Conservation (phyloP, 495 filamentous ascomycete species). For the Lasiosphaeria miniovina region DNA sequence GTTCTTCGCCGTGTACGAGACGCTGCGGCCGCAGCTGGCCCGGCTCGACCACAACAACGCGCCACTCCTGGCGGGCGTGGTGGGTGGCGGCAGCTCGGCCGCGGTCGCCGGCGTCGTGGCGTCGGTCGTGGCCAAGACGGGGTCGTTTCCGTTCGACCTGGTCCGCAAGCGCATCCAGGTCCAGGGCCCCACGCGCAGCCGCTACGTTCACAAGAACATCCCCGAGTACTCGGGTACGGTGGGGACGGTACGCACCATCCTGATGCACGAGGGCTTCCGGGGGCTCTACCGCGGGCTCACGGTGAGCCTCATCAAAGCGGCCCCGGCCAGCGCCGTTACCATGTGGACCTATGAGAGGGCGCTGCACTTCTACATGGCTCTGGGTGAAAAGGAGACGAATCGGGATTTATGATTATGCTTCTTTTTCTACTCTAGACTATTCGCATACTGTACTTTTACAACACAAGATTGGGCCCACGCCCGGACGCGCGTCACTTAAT, state of each 20-base stretch:
- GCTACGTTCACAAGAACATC: slow-evolving; percentile 84
- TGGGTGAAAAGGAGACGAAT: slow-evolving; percentile 18
- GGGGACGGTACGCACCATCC: slow-evolving; percentile 61
- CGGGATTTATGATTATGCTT: slow-evolving; percentile 1
- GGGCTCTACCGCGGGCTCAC: slow-evolving; percentile 87
- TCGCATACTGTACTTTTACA: too few species aligned
- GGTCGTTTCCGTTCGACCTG: slow-evolving; percentile 90
- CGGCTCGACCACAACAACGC: slow-evolving; percentile 34
- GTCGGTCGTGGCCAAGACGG: slow-evolving; percentile 78
- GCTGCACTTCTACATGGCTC: slow-evolving; percentile 55
- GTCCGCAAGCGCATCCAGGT: slow-evolving; percentile 92
- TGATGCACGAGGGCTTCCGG: slow-evolving; percentile 67
- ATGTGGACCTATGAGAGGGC: slow-evolving; percentile 97
- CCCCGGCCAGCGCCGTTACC: slow-evolving; percentile 89
- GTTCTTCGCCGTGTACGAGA: slow-evolving; percentile 89
- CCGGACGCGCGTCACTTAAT: too few species aligned
- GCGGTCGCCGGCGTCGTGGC: slow-evolving; percentile 78
- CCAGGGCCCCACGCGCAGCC: slow-evolving; percentile 76
- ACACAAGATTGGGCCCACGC: too few species aligned
- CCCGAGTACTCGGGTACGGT: slow-evolving; percentile 68
- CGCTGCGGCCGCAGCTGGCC: slow-evolving; percentile 52
- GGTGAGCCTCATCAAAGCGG: slow-evolving; percentile 89
- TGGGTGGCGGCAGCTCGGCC: slow-evolving; percentile 68
- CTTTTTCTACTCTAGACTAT: too few species aligned
- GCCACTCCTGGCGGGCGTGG: slow-evolving; percentile 60